A percentile compares a stretch with the other conserved stretches of the same genome.
Evolutionary conservation across 306 rosid genomes (phyloP).

Genomic region (Astragalus membranaceus): DNA sequence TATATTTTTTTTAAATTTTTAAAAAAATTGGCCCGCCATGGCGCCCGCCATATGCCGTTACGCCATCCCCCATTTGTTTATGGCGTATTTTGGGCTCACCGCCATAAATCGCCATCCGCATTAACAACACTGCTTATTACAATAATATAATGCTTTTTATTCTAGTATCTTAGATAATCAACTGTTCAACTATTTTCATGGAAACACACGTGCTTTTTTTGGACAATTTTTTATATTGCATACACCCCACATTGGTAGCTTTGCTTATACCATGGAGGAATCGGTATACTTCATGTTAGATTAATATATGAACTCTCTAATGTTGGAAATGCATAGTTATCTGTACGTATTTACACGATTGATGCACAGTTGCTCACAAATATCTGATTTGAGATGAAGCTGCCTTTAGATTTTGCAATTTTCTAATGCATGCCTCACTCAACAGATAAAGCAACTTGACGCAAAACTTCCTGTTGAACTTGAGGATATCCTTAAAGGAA

Average conservation of each 20-base stretch:
- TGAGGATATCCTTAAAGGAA: slow-evolving; percentile 44
- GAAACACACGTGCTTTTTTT: not conserved
- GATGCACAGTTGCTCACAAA: not conserved
- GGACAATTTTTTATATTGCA: not conserved
- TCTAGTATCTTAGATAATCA: not conserved
- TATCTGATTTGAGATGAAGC: slow-evolving; percentile 7
- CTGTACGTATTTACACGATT: not conserved
- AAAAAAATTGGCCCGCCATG: no score
- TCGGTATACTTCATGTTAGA: not conserved
- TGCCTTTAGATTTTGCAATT: slow-evolving; percentile 13
- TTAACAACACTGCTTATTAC: no score
- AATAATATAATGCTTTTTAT: not conserved
- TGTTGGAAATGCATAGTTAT: not conserved
- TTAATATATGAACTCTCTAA: slow-evolving; percentile 8
- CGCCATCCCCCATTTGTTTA: no score
- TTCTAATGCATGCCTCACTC: slow-evolving; percentile 26
- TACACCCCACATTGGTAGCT: not conserved
- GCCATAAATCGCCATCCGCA: no score
- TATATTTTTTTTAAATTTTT: no score
- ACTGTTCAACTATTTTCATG: not conserved
- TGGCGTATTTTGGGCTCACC: no score
- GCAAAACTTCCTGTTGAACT: slow-evolving; percentile 46
- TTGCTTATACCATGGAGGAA: not conserved
- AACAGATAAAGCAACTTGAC: slow-evolving; percentile 62
- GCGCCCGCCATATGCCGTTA: no score